Percentiles rank a stretch among this genome's conserved stretches.
Conservation (phyloP, 2,329 filamentous ascomycete genomes). For the Aciculosporium take region DNA sequence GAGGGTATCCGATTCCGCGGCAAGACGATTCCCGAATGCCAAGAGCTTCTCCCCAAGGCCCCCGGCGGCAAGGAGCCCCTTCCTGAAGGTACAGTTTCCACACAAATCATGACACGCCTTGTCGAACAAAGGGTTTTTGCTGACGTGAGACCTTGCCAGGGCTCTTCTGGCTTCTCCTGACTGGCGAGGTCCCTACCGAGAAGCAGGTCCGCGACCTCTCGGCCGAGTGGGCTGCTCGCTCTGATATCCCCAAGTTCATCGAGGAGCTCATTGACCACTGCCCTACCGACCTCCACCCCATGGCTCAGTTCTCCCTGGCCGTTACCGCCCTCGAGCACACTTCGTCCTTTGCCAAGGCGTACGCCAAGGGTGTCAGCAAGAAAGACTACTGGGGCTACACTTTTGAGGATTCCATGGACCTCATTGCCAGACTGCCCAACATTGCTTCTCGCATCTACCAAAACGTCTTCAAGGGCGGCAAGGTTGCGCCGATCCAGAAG, state of each 20-base stretch:
- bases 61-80: constrained; percentile 94
- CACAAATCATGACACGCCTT: neutral
- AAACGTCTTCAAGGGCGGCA: constrained; percentile 99
- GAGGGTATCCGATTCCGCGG: constrained; percentile 99
- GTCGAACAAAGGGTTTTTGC: neutral
- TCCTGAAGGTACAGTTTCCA: constrained; percentile 57
- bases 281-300: constrained; percentile 96
- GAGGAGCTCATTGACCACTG: constrained; percentile 99
- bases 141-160: constrained; percentile 29
- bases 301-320: constrained; percentile 98
- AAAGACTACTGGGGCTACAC: constrained; percentile 99
- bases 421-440: constrained; percentile 98
- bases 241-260: constrained; percentile 93
- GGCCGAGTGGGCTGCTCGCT: constrained; percentile 95
- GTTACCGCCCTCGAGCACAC: constrained; percentile 97
- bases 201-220: constrained; percentile 97
- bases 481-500: constrained; percentile 90
- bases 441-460: constrained; percentile 98
- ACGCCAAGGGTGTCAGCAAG: constrained; percentile 98
- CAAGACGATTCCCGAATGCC: constrained; percentile 98
- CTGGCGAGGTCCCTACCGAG: constrained; percentile 92
- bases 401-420: constrained; percentile 98
- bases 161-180: constrained; percentile 99
- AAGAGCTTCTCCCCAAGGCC: constrained; percentile 92
- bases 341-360: constrained; percentile 94